Base-by-base conservation (phyloP, 257 asterid genomes). In the Orobanche coerulescens region DNA sequence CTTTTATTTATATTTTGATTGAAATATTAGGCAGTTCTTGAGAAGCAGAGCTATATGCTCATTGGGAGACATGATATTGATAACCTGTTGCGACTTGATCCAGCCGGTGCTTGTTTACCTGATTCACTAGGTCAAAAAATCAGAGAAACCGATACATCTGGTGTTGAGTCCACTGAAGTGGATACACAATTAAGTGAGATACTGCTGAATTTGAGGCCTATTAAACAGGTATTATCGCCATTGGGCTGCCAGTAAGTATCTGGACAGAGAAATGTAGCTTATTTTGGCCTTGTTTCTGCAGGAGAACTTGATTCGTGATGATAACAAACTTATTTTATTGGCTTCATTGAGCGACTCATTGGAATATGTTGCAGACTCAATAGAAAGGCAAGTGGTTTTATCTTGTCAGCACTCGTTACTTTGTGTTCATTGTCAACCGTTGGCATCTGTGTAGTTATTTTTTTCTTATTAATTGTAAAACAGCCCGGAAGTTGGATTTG, bases 41-140 rank as follows among this genome's bases (percentile, higher is more conserved):
- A 93, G 87, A 93, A 93, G 84, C 97, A 86, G 81, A 93, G 99
- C 78, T 93, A 89, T 70, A 89, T 89, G 97, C 94, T 93, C 67
- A 89, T 93, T 60, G 99, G 99, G 67, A 84, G 99, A 73, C 88
- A 93, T 78, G 99, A 93, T 37, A 75, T 93, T 56, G 96, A 93
- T 68, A 86, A 89, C 71, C 85, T 89, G 73, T 78, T 93, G 88
- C 94, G 75, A 23, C 82, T 79, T 71, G 97, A 90, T 79, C 90
- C 95, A 25, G 86, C 96, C 58, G 84, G 92, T 77, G 79, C 84
- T 51, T 83, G 90, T 72, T 79, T 86, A 61, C 88, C 88, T 13
- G 79, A 70, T 71, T 80, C 94, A 68, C 67, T 65, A 61, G 83
- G 78, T 67, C 86, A 79, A 76, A 53, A 75, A 60, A 71, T 60